A percentile compares a stretch with the other conserved stretches of the same genome.
Evolutionary conservation across 192 early-diverging fungal genomes (phyloP).

Genomic region (Rhizophagus sp.): DNA sequence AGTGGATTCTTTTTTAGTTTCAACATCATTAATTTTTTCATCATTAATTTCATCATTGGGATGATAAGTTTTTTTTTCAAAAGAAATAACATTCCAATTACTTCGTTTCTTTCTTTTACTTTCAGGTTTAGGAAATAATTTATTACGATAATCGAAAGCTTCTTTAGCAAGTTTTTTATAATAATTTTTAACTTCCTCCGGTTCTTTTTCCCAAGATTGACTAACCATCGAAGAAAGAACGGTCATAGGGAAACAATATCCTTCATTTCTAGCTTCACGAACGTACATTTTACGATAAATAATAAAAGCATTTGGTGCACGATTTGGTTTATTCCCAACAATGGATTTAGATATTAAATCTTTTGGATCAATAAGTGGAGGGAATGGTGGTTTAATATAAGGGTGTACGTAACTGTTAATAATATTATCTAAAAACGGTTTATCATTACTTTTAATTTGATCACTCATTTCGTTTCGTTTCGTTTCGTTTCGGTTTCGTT

Average conservation of each 20-base stretch:
- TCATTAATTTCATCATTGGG: no score
- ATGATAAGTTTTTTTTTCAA: background rate
- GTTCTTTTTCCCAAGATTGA: conserved; percentile 7
- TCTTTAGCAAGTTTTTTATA: conserved; percentile 11
- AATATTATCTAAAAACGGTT: background rate
- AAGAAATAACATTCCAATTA: background rate
- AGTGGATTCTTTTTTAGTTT: no score
- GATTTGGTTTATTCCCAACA: background rate
- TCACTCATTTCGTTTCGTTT: background rate
- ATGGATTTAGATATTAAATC: conserved; percentile 5
- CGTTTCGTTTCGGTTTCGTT: background rate
- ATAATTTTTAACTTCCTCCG: background rate
- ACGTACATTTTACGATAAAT: conserved; percentile 2
- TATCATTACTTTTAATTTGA: background rate
- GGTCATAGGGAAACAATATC: conserved; percentile 7
- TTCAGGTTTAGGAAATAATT: background rate
- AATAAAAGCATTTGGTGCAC: conserved; percentile 3
- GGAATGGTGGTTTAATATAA: conserved; percentile 1
- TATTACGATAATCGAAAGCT: background rate
- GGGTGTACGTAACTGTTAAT: background rate
- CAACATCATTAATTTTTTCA: background rate
- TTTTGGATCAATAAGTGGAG: conserved; percentile 9
- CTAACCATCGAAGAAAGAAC: conserved; percentile 10
- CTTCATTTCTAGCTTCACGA: background rate
- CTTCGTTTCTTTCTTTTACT: background rate